Base-by-base conservation (phyloP, 305 asterid genomes). In the Fraxinus sp. region DNA sequence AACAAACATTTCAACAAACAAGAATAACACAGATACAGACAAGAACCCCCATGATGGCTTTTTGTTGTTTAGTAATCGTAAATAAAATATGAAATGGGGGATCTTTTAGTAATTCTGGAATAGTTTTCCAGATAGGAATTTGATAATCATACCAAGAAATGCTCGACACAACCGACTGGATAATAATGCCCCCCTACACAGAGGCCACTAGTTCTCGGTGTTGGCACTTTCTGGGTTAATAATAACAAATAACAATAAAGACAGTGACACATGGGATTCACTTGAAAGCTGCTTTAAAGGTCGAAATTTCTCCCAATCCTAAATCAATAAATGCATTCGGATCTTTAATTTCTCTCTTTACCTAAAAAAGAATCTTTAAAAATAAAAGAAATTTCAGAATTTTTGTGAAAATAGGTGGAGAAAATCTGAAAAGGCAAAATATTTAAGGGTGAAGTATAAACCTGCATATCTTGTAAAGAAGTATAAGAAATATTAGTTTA, bases 1-100 rank as follows among this genome's bases (percentile, higher is more conserved):
- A 87, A 83, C 83, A 85, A 68, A 72, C 80, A 80, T 68, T 83
- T 76, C 87, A 81, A 81, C 83, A 83, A 78, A 66, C 81, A 81
- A 85, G 76, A 75, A 79, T 84, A 77, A 66, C 87, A 49, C 81
- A 85, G 84, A 88, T 64, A 87, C 83, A 79, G 91, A 85, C 94
- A 91, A 88, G 5, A 66, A 41, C 82, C 62, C 46, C 85, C 85
- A 83, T 86, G 85, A 91, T 88, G 86, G 84, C 64, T 64, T 84
- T 80, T 90, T 84, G 92, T 89, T 82, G 84, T 85, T 74, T 90
- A 83, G 87, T 78, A 85, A 76, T 82, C 6, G 74, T 66, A 77
- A 84, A 74, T 80, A 32, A 44, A 83, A 81, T 78, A 57, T 39
- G 82, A 82, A 82, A 26, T 22, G 76, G 59, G 66, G 89, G 90